Percentiles rank a stretch among this genome's conserved stretches.
Evolutionary conservation across 2,329 filamentous ascomycete genomes (phyloP).

Genomic region (Colletotrichum falcatum): DNA sequence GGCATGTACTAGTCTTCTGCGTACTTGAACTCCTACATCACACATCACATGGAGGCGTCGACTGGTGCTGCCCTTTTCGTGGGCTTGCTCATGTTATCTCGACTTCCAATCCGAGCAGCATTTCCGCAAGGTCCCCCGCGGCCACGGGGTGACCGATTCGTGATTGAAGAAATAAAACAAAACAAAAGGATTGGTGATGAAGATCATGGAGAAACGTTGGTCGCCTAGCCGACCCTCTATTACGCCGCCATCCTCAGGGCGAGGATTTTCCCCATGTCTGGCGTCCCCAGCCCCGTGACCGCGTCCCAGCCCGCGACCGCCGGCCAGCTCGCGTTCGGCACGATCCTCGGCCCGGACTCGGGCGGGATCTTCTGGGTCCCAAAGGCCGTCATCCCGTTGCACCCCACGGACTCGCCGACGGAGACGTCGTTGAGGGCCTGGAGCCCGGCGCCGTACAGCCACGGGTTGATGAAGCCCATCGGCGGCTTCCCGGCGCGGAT

Average conservation of each 20-base stretch:
- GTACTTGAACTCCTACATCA: not conserved
- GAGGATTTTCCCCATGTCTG: slow-evolving; percentile 53
- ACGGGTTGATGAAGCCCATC: slow-evolving; percentile 73
- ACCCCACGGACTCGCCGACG: slow-evolving; percentile 49
- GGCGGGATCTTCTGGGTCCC: slow-evolving; percentile 30
- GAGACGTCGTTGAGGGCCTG: slow-evolving; percentile 53
- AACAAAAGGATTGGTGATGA: too few species aligned
- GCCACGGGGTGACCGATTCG: not conserved
- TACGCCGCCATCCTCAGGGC: slow-evolving; percentile 27
- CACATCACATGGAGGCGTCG: not conserved
- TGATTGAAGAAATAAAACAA: too few species aligned
- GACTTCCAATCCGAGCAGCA: not conserved
- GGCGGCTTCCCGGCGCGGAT: slow-evolving; percentile 62
- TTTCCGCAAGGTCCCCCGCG: not conserved
- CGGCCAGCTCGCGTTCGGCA: slow-evolving; percentile 47
- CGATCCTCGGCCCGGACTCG: slow-evolving; percentile 45
- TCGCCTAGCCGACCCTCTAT: too few species aligned
- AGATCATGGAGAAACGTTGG: too few species aligned
- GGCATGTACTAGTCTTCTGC: not conserved
- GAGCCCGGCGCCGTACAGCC: slow-evolving; percentile 60
- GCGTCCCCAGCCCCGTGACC: slow-evolving; percentile 58
- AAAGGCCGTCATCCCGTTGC: slow-evolving; percentile 45
- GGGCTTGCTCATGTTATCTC: too few species aligned
- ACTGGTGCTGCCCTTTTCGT: not conserved
- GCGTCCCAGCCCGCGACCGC: slow-evolving; percentile 52